A percentile compares a stretch with the other conserved stretches of the same genome.
These are phyloP conservation scores for Hericium alpestre DNA, from an alignment of 768 basidiomycete species.

Conservation along the genomic window DNA sequence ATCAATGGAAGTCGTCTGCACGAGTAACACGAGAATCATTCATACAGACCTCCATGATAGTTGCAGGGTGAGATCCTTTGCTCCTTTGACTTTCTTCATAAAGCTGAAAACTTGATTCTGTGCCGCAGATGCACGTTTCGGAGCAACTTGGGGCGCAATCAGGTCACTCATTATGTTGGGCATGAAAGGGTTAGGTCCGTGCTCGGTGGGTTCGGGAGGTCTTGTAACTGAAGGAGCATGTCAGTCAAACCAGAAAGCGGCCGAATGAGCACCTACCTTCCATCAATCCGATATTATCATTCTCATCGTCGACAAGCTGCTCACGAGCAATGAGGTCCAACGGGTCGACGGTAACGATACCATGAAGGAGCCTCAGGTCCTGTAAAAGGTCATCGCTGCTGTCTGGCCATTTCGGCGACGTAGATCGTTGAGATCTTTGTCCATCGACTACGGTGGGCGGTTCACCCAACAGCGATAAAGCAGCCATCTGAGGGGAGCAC, in stretches of 20 bases:
- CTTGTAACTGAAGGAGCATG: not conserved
- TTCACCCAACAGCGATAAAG: not conserved
- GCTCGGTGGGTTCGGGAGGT: not conserved
- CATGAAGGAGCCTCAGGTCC: not conserved
- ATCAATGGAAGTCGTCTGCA: not conserved
- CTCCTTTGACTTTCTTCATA: slow-evolving; percentile 1
- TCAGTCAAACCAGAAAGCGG: not conserved
- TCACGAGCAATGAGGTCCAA: slow-evolving; percentile 3
- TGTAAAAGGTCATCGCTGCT: slow-evolving; percentile 1
- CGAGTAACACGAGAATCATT: not conserved
- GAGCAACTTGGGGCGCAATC: not conserved
- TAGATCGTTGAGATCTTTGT: not conserved
- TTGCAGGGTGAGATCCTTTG: slow-evolving; percentile 8
- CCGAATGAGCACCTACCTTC: slow-evolving; percentile 4
- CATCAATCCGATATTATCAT: slow-evolving; percentile 1
- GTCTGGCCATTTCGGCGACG: not conserved
- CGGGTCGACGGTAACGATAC: not conserved
- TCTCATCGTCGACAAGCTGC: not conserved
- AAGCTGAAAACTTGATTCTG: not conserved
- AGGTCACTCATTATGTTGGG: not conserved
- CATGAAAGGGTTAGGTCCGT: not conserved
- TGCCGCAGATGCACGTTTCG: no score
- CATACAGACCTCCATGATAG: slow-evolving; percentile 8
- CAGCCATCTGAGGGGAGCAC: not conserved
- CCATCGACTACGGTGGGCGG: not conserved